These are phyloP conservation scores for Sordariomycetes sp. DNA, from an alignment of 2,329 filamentous ascomycete species.

Conservation along the genomic window DNA sequence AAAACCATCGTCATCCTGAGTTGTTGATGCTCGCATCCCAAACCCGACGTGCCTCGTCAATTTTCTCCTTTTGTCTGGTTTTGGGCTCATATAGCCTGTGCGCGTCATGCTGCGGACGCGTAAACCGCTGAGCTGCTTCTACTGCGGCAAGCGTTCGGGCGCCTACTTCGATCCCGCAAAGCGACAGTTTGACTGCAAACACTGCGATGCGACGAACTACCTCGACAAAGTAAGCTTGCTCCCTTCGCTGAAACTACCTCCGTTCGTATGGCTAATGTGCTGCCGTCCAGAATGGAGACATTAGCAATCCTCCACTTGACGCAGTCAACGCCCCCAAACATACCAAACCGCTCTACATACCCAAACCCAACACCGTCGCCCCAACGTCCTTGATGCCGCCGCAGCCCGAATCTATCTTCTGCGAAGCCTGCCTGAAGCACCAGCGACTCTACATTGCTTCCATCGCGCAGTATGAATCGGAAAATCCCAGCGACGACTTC, in stretches of 20 bases:
- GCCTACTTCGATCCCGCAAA: conserved; percentile 47
- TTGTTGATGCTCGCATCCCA: too few species aligned
- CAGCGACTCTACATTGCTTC: conserved; percentile 71
- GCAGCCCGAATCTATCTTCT: conserved; percentile 48
- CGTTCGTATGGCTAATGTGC: conserved; percentile 12
- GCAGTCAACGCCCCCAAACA: too few species aligned
- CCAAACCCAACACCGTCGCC: conserved; percentile 35
- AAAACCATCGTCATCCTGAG: too few species aligned
- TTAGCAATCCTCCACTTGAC: conserved; percentile 23
- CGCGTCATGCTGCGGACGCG: not conserved
- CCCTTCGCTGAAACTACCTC: conserved; percentile 2
- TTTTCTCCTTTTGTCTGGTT: too few species aligned
- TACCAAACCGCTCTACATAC: too few species aligned
- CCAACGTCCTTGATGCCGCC: conserved; percentile 27
- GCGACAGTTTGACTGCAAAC: conserved; percentile 61
- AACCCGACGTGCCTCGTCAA: too few species aligned
- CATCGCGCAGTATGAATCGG: conserved; percentile 70
- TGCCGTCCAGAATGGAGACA: conserved; percentile 9
- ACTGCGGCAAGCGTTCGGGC: conserved; percentile 64
- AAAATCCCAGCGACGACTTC: conserved; percentile 52
- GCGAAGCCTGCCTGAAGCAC: conserved; percentile 76
- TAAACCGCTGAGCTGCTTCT: conserved; percentile 59
- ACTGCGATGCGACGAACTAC: conserved; percentile 82
- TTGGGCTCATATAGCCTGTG: too few species aligned
- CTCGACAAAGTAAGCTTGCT: conserved; percentile 61